Percentiles rank a stretch among this genome's conserved stretches.
Evolutionary conservation across 176 grass and related monocot species (phyloP).

Genomic region (Aegilops bicornis): DNA sequence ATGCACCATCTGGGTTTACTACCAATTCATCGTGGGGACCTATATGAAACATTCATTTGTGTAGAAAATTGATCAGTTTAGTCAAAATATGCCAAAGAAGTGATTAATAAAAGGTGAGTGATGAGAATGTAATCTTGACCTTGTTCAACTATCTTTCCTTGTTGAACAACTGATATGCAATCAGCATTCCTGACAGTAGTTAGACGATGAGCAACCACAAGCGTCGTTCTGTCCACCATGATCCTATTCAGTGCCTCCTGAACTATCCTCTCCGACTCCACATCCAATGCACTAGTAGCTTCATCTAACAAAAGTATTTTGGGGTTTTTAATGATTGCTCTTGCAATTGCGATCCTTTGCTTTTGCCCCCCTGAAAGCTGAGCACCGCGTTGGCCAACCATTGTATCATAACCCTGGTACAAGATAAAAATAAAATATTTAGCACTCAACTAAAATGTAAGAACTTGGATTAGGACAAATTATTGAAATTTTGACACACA

Average conservation of each 20-base stretch:
- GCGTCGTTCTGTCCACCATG: constrained; percentile 77
- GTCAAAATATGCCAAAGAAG: background rate
- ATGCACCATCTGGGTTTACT: constrained; percentile 65
- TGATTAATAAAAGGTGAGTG: background rate
- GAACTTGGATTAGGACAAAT: constrained; percentile 2
- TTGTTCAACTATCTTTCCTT: constrained; percentile 90
- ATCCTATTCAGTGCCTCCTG: constrained; percentile 87
- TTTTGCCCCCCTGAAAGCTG: constrained; percentile 90
- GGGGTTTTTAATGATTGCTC: constrained; percentile 81
- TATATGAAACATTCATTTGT: constrained; percentile 13
- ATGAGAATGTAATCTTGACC: constrained; percentile 40
- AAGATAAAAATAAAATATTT: constrained; percentile 34
- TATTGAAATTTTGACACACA: constrained; percentile 34
- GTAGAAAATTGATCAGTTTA: constrained; percentile 7
- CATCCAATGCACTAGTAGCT: constrained; percentile 88
- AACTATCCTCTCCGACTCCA: constrained; percentile 77
- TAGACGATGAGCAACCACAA: constrained; percentile 83
- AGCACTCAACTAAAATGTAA: constrained; percentile 8
- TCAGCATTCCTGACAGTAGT: constrained; percentile 82
- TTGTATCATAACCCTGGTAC: constrained; percentile 75
- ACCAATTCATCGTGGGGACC: constrained; percentile 73
- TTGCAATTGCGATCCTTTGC: constrained; percentile 86
- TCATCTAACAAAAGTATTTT: constrained; percentile 87
- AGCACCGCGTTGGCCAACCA: constrained; percentile 83
- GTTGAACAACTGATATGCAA: constrained; percentile 72